Percentiles rank a stretch among this genome's conserved stretches.
phyloP scores from a whole-genome alignment of 1,139 yeast genomes.

The Blastobotrys buckinghamii region DNA sequence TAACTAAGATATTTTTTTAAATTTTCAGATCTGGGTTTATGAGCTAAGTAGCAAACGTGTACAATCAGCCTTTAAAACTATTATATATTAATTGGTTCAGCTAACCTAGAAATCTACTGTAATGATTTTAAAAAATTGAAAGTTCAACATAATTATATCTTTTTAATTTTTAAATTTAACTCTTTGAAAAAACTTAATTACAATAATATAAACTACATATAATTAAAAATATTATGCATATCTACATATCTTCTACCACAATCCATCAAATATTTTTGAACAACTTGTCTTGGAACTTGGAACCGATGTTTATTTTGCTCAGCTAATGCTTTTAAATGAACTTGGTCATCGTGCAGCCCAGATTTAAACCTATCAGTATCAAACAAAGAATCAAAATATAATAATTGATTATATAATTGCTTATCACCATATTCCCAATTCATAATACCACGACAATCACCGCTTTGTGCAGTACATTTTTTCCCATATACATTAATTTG shows the following conservation, averaged over 20 bases:
- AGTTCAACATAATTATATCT: too few species aligned
- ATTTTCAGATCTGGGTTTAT: too few species aligned
- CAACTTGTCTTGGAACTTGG: slow-evolving; percentile 52
- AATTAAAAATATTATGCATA: slow-evolving; percentile 65
- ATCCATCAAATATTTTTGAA: slow-evolving; percentile 66
- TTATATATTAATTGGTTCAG: too few species aligned
- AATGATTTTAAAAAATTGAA: too few species aligned
- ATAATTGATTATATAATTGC: slow-evolving; percentile 77
- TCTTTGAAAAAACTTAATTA: too few species aligned
- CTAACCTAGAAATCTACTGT: too few species aligned
- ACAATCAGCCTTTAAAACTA: too few species aligned
- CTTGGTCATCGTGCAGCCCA: slow-evolving; percentile 41
- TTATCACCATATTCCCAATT: slow-evolving; percentile 70
- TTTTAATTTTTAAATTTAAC: too few species aligned
- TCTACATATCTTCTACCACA: slow-evolving; percentile 92
- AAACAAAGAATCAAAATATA: slow-evolving; percentile 72
- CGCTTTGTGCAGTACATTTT: slow-evolving; percentile 66
- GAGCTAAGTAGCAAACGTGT: too few species aligned
- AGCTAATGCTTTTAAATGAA: slow-evolving; percentile 60
- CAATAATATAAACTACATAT: slow-evolving; percentile 15
- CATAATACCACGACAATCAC: slow-evolving; percentile 80
- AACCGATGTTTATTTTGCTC: slow-evolving; percentile 74
- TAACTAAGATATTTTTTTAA: too few species aligned
- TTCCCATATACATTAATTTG: slow-evolving; percentile 88
- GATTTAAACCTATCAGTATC: slow-evolving; percentile 75